A percentile compares a stretch with the other conserved stretches of the same genome.
These are phyloP conservation scores for Pulicaria dysenterica DNA, from an alignment of 129 eudicot species.

Conservation along the genomic window DNA sequence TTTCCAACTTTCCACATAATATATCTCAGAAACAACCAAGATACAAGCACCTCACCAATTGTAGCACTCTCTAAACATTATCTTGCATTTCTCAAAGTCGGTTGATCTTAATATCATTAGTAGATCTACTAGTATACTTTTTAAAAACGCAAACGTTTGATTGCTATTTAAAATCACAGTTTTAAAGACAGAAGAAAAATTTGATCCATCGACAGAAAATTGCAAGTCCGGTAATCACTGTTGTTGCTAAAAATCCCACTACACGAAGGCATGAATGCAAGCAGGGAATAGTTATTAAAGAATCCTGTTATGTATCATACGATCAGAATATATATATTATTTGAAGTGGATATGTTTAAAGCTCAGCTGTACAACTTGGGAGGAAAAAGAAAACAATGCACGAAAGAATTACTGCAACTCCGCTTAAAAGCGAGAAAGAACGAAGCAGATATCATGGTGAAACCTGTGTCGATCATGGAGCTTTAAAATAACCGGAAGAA, in stretches of 20 bases:
- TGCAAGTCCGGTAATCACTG: no score
- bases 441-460: neutral
- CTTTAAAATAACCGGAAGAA: slow-evolving; percentile 52
- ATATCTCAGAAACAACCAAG: no score
- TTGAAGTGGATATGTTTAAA: slow-evolving; percentile 1
- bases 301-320: slow-evolving; percentile 24
- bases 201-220: no score
- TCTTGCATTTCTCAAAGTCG: no score
- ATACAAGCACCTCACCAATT: no score
- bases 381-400: slow-evolving; percentile 11
- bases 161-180: no score
- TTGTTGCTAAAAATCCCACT: neutral
- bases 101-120: no score
- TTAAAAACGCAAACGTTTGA: no score
- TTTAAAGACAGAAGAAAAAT: no score
- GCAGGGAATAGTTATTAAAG: neutral
- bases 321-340: slow-evolving; percentile 24
- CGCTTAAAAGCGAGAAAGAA: neutral
- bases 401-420: slow-evolving; percentile 1
- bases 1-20: no score
- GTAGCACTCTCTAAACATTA: no score
- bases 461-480: neutral
- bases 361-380: slow-evolving; percentile 39
- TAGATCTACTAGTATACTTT: no score
- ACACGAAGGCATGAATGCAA: slow-evolving; percentile 12